These are phyloP conservation scores for Candida tibetensis DNA, from an alignment of 805 yeast genomes.

Conservation along the genomic window DNA sequence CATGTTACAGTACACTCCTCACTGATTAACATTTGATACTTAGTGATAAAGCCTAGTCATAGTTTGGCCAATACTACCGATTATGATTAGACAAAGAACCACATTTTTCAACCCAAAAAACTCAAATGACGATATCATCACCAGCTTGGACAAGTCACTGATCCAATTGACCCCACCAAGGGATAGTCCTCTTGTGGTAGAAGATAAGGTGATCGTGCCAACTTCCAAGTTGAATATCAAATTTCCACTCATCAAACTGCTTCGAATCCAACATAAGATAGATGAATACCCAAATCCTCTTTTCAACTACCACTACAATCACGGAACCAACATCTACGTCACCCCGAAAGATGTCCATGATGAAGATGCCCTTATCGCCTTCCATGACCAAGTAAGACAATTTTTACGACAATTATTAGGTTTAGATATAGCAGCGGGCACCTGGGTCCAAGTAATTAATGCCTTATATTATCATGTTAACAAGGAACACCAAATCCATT, in stretches of 20 bases:
- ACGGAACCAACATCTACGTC: conserved; percentile 31
- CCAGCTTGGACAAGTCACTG: conserved; percentile 4
- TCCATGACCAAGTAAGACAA: conserved; percentile 20
- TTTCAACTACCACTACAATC: conserved; percentile 24
- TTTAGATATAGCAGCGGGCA: conserved; percentile 12
- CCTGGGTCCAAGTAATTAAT: conserved; percentile 28
- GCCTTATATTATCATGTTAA: conserved; percentile 25
- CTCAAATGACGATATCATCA: conserved; percentile 24
- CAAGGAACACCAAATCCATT: neutral
- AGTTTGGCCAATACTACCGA: no score
- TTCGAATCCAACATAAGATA: conserved; percentile 21
- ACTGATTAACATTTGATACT: no score
- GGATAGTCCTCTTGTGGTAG: conserved; percentile 6
- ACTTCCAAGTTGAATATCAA: neutral
- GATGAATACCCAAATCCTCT: conserved; percentile 11
- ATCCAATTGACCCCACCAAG: conserved; percentile 5
- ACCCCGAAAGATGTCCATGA: conserved; percentile 18
- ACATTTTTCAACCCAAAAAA: conserved; percentile 28
- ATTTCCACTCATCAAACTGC: conserved; percentile 16
- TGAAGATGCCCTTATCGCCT: conserved; percentile 13
- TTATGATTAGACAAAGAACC: conserved; percentile 28
- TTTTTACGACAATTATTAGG: conserved; percentile 18
- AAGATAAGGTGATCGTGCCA: conserved; percentile 3
- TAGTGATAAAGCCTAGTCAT: no score
- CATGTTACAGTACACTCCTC: no score